A percentile compares a stretch with the other conserved stretches of the same genome.
Conservation (phyloP, 1,284 basidiomycete genomes). For the Athelia psychrophila region DNA sequence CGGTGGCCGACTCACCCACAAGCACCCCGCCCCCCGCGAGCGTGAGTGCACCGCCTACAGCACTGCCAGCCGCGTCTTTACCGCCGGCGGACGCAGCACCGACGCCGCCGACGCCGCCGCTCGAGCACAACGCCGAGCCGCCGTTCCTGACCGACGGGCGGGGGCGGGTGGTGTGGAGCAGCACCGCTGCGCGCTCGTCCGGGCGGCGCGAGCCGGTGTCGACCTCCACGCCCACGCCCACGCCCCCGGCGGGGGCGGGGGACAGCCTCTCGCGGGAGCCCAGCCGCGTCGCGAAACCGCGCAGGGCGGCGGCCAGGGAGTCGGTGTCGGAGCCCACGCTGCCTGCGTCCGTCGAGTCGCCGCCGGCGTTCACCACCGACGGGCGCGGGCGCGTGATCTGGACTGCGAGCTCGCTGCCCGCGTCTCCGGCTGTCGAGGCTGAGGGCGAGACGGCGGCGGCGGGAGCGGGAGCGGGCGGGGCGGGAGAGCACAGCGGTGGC, state of each 20-base stretch:
- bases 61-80: too few species aligned
- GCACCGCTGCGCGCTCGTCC: conserved; percentile 16
- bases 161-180: conserved; percentile 58
- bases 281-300: neutral
- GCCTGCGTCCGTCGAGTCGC: conserved; percentile 11
- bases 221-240: neutral
- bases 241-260: neutral
- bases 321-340: conserved; percentile 10
- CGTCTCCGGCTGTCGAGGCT: neutral
- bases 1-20: too few species aligned
- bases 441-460: neutral
- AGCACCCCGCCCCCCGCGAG: too few species aligned
- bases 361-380: conserved; percentile 30
- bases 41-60: too few species aligned
- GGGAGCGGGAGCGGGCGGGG: neutral
- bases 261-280: neutral
- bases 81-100: too few species aligned
- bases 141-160: conserved; percentile 58
- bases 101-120: too few species aligned
- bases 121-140: conserved; percentile 34
- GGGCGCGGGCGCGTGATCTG: conserved; percentile 41
- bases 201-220: conserved; percentile 3
- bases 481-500: too few species aligned
- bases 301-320: neutral
- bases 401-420: conserved; percentile 1